Percentiles rank a stretch among this genome's conserved stretches.
These are phyloP conservation scores for Kodamaea fungicola DNA, from an alignment of 1,139 yeast genomes.

Conservation along the genomic window DNA sequence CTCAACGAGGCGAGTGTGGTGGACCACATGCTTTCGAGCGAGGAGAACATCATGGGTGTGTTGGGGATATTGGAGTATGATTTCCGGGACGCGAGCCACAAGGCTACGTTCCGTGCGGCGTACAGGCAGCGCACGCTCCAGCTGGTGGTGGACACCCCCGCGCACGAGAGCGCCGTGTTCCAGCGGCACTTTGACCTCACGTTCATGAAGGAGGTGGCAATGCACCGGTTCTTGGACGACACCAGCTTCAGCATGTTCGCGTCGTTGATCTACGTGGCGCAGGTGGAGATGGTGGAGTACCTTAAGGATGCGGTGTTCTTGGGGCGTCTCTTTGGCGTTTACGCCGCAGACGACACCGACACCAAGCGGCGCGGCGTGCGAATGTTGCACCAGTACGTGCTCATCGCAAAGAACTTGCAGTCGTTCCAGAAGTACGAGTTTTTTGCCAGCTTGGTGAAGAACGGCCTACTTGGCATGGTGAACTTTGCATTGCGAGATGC, in stretches of 20 bases:
- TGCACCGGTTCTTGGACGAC: conserved; percentile 81
- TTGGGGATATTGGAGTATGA: conserved; percentile 91
- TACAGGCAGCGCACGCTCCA: conserved; percentile 61
- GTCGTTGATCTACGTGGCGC: conserved; percentile 65
- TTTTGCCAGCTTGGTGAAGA: conserved; percentile 58
- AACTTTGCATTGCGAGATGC: conserved; percentile 64
- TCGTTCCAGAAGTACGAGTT: conserved; percentile 62
- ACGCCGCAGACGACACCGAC: conserved; percentile 21
- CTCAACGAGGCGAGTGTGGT: conserved; percentile 69
- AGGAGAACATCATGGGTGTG: conserved; percentile 57
- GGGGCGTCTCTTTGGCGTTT: conserved; percentile 55
- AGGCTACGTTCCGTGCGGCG: conserved; percentile 75
- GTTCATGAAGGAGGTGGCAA: conserved; percentile 79
- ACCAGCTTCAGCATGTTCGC: conserved; percentile 63
- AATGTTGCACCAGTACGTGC: conserved; percentile 76
- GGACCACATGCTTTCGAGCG: conserved; percentile 59
- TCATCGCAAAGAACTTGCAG: conserved; percentile 69
- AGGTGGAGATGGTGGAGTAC: conserved; percentile 65
- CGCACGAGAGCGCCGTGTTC: conserved; percentile 55
- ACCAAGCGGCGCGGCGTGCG: conserved; percentile 66
- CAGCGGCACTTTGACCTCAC: conserved; percentile 74
- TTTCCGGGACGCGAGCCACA: conserved; percentile 73
- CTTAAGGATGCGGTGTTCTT: conserved; percentile 54
- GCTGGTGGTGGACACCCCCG: conserved; percentile 57
- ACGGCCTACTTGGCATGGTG: conserved; percentile 69